A percentile compares a stretch with the other conserved stretches of the same genome.
Evolutionary conservation across 1,139 yeast genomes (phyloP).

Genomic region (Meyerozyma guilliermondii): DNA sequence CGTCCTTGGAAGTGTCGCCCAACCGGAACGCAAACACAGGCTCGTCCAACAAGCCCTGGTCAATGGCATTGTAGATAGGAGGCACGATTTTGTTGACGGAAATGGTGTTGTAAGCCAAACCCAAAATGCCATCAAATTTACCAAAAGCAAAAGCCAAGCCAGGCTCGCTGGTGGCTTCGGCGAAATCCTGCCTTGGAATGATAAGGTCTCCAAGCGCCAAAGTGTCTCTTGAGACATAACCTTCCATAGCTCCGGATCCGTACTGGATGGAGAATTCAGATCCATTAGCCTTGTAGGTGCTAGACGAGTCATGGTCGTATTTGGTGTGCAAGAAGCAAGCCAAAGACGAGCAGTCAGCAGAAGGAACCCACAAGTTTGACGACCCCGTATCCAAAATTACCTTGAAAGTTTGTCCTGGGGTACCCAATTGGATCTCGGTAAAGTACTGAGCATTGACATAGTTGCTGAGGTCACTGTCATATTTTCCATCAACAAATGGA

Average conservation of each 20-base stretch:
- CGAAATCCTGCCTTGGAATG: constrained; percentile 86
- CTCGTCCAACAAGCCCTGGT: constrained; percentile 73
- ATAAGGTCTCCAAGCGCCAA: constrained; percentile 76
- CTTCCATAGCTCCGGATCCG: constrained; percentile 91
- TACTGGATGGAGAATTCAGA: constrained; percentile 78
- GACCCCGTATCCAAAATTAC: constrained; percentile 94
- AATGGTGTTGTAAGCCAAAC: constrained; percentile 88
- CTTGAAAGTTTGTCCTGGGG: constrained; percentile 89
- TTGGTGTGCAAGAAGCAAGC: constrained; percentile 92
- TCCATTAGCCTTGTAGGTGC: constrained; percentile 83
- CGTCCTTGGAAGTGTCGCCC: constrained; percentile 66
- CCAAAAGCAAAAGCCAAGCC: constrained; percentile 98
- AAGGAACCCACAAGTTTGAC: constrained; percentile 95
- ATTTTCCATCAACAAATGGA: constrained; percentile 33
- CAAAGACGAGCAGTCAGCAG: constrained; percentile 80
- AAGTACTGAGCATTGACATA: constrained; percentile 93
- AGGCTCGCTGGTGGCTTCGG: constrained; percentile 95
- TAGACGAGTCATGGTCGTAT: constrained; percentile 76
- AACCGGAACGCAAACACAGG: constrained; percentile 86
- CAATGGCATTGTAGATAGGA: constrained; percentile 85
- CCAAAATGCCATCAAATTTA: constrained; percentile 94
- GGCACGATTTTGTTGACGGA: constrained; percentile 87
- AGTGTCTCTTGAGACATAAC: constrained; percentile 82
- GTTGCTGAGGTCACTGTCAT: constrained; percentile 78
- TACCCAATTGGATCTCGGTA: constrained; percentile 84